Conservation (phyloP, 192 early-diverging fungal genomes). For the Diversispora eburnea region DNA sequence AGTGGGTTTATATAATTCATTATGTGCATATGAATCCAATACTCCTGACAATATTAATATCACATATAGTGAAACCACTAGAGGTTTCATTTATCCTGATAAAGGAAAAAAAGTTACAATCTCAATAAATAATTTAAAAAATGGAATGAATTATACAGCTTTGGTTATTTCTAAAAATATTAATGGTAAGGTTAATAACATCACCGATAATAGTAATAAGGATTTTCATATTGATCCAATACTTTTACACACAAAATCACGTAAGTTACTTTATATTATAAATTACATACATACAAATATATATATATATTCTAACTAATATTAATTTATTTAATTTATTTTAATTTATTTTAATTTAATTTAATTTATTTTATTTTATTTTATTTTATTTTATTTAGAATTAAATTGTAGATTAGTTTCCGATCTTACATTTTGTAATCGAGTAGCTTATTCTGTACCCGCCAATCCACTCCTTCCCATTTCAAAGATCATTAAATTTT, state of each 20-base stretch:
- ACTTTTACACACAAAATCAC: constrained; percentile 32
- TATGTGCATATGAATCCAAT: constrained; percentile 48
- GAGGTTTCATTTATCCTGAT: constrained; percentile 32
- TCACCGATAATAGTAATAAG: neutral
- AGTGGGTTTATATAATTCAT: constrained; percentile 38
- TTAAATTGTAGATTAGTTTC: constrained; percentile 49
- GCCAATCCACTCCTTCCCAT: constrained; percentile 11
- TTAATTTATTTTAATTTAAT: neutral
- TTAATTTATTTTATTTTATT: neutral
- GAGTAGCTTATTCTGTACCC: constrained; percentile 56
- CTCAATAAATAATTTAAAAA: constrained; percentile 30
- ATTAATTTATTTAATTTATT: neutral
- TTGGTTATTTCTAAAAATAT: constrained; percentile 40
- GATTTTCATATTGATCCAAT: constrained; percentile 31
- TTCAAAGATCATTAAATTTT: constrained; percentile 39
- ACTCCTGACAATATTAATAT: constrained; percentile 36
- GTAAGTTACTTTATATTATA: constrained; percentile 22
- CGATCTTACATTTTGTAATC: constrained; percentile 46
- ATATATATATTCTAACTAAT: neutral
- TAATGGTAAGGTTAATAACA: constrained; percentile 23
- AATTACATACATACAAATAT: neutral
- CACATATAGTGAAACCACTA: constrained; percentile 37
- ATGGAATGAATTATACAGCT: constrained; percentile 40
- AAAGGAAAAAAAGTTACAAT: constrained; percentile 24
- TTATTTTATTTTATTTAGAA: constrained; percentile 21